Evolutionary conservation across 2,329 filamentous ascomycete genomes (phyloP), one percentile per base, ranked within the genome.

Genomic region (Fusarium dlaminii): DNA sequence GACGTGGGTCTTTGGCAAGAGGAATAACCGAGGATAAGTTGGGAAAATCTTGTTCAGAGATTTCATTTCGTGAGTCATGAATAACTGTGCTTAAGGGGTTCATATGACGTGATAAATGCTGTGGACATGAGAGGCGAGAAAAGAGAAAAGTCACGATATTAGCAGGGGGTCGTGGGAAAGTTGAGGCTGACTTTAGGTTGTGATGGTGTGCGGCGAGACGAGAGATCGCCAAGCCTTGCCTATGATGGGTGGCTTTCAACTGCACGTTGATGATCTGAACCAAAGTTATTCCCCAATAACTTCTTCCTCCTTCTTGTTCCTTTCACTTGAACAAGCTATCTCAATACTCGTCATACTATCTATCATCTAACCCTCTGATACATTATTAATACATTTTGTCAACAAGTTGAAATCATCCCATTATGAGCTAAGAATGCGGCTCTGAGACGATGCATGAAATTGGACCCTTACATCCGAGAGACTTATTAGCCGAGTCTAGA

Each of bases 21-120:
- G 60, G 61, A 59, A 74, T 77, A 78, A 75, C 75, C 75, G 75
- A 77, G 75, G 75, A 78, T 78, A 78, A 51, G 48, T 8, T 51
- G 22, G 12, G 12, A 51, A 51, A 76, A 40, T n/a, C 51, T 29
- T 18, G 52, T 51, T 45, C 45, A 39, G 48, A 55, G 34, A 52
- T 61, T 49, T 39, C 40, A n/a, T 45, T 48, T 55, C 9, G 37
- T 57, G 55, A 65, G 36, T 54, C 64, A 60, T 42, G 45, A 6
- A 42, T 34, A 24, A 20, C 9, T 51, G 36, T 22, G 22, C 29
- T 15, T 5, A 32, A 49, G 15, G 46, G 48, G 24, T 13, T 5
- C 6, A 5, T 29, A 58, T 37, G 24, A 24, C 51, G 37, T 43
- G 36, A 34, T 32, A 15, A 52, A 51, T 22, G 8, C 32, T 22